Evolutionary conservation across 2,329 filamentous ascomycete species (phyloP), one percentile per base, ranked within the genome.

Genomic region (Pseudogymnoascus sp.): DNA sequence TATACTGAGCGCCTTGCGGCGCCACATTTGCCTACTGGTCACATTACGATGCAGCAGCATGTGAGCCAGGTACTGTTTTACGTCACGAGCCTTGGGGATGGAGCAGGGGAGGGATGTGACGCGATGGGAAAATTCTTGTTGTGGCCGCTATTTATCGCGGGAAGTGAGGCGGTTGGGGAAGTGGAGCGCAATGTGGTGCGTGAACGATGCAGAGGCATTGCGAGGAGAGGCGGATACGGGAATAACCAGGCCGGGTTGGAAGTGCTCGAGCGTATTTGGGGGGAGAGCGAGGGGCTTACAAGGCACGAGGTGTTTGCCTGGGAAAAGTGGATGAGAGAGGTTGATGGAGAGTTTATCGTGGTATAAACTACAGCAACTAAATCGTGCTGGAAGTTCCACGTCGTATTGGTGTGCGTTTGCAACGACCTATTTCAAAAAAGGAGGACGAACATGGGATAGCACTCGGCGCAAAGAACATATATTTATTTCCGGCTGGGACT

Each of bases 141-240:
- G 7, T 97, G 92, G 93, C 92, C 93, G 2, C 81, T 97, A 2
- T 96, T 97, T 72, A 88, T 97, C 59, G 86, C 88, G 1, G 92
- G 92, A 18, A 91, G 90, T 20, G 93, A 97, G 76, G 96, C 91
- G 68, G 87, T 94, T 64, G 88, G 90, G 66, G 85, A 89, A 68
- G 78, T 86, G 58, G 89, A 96, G 69, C 88, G 92, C 65, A 83
- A 84, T 62, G 84, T 92, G 62, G 88, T 97, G 59, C 85, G 91
- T 60, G 81, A 84, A 66, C 87, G 91, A 67, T 96, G 91, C 75
- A 81, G 86, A 47, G 91, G 93, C 70, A 93, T 97, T 66, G 91
- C 93, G 79, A 83, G 85, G 30, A 88, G 93, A 66, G 93, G 89
- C 60, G 92, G 92, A 1, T 97, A 97, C 75, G 90, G 91, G 79